These are phyloP conservation scores for Willaertia magna DNA, from an alignment of 208 protist species.

Conservation along the genomic window DNA sequence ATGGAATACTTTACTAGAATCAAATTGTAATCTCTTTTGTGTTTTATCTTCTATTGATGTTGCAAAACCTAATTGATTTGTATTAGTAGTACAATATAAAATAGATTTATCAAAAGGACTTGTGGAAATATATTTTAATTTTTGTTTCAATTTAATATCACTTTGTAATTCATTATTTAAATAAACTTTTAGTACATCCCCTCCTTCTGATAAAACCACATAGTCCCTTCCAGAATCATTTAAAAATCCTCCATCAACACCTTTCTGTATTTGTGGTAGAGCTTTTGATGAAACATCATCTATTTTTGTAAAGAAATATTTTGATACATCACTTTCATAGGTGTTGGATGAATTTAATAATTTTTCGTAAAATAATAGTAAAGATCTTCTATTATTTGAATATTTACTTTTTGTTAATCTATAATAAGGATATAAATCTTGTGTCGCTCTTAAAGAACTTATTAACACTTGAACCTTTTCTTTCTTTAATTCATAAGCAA, in stretches of 20 bases:
- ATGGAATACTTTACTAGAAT: background rate
- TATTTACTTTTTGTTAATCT: background rate
- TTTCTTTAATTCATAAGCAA: background rate
- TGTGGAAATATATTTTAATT: background rate
- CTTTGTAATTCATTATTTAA: background rate
- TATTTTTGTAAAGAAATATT: background rate
- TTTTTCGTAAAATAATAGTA: background rate
- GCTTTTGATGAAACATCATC: background rate
- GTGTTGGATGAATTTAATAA: background rate
- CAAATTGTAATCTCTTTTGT: background rate
- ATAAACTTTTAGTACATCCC: background rate
- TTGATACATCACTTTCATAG: background rate
- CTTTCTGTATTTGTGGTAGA: background rate
- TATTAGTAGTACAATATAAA: background rate
- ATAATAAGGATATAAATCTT: background rate
- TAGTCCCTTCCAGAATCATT: background rate
- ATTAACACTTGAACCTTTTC: background rate
- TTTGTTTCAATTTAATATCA: background rate
- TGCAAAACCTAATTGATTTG: background rate
- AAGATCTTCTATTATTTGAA: background rate
- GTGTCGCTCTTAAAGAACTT: background rate
- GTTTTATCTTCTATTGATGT: background rate
- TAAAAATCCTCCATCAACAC: background rate
- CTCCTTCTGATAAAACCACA: background rate
- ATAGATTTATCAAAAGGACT: background rate